Evolutionary conservation across 441 rosid genomes (phyloP).

Genomic region (Francoa sonchifolia): DNA sequence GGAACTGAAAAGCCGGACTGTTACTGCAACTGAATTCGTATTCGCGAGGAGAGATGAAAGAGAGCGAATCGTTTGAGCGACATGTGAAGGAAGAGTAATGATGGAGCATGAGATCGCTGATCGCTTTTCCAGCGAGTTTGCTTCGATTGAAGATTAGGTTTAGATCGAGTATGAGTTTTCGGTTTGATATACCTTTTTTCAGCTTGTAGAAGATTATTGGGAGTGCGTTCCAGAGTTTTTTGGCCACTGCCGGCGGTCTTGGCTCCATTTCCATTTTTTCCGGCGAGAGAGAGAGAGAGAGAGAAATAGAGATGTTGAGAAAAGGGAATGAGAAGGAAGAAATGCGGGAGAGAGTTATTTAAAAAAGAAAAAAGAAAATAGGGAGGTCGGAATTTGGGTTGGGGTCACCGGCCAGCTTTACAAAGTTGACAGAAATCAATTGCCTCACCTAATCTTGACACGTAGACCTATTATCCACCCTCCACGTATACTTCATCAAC

Average conservation of each 20-base stretch:
- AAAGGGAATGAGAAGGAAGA: too few species aligned
- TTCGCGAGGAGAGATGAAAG: conserved; percentile 10
- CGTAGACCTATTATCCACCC: too few species aligned
- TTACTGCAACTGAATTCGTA: conserved; percentile 22
- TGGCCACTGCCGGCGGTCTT: conserved; percentile 7
- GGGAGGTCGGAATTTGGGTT: too few species aligned
- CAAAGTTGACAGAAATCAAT: too few species aligned
- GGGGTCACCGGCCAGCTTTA: too few species aligned
- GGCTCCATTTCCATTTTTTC: conserved; percentile 8
- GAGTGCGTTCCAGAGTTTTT: conserved; percentile 8
- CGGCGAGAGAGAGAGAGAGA: too few species aligned
- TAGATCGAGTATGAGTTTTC: conserved; percentile 10
- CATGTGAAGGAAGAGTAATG: conserved; percentile 14
- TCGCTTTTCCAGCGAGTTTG: conserved; percentile 15
- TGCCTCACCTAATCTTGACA: too few species aligned
- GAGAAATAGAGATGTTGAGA: too few species aligned
- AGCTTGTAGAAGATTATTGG: conserved; percentile 5
- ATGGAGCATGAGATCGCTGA: conserved; percentile 12
- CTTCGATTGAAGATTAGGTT: conserved; percentile 11
- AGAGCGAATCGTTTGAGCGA: conserved; percentile 10
- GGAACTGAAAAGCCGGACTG: too few species aligned
- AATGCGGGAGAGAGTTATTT: too few species aligned
- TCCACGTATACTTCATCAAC: too few species aligned
- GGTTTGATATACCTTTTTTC: conserved; percentile 13
- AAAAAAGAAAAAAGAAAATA: too few species aligned